Evolutionary conservation across 2,329 filamentous ascomycete species (phyloP), one percentile per base, ranked within the genome.

Genomic region (Aspergillus eucalypticola): DNA sequence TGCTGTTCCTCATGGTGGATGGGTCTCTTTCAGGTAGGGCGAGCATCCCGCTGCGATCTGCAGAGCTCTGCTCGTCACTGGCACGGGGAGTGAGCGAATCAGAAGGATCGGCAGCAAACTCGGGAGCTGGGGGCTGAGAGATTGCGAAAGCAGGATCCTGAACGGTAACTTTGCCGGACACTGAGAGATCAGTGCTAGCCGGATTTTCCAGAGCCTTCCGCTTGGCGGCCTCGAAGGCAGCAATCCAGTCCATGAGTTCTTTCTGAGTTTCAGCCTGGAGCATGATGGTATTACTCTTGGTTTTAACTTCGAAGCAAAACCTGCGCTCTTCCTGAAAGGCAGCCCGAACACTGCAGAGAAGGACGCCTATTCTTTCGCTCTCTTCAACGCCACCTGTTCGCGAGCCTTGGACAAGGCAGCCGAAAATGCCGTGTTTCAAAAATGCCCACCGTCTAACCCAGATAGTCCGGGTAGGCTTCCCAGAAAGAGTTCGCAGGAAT

Each of bases 271-370:
- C 95, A 4, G 94, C 91, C 77, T 99, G 95, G 3, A 99, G 82
- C 60, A 97, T 81, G 64, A 96, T 88, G 53, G 89, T 95, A 64
- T 90, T 90, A 70, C 91, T 96, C 76, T 97, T 99, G 2, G 95
- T 99, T 81, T 98, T 99, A 70, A 99, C 90, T 76, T 99, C 95
- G 70, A 99, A 97, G 74, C 95, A 98, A 76, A 98, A 99, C 15
- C 95, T 86, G 41, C 95, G 87, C 71, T 99, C 95, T 76, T 99
- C 95, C 66, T 91, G 88, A 54, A 96, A 90, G 0, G 93, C 92
- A 17, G 93, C 92, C 69, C 94, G 91, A 52, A 95, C 90, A 70
- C 91, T 96, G 79, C 95, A 99, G 41, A 99, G 86, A 55, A 99
- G 79, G 3, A 99, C 93, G 42, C 95, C 95, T 62, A 96, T 96